Evolutionary conservation across 1,139 yeast genomes (phyloP).

Genomic region (Candida sp.): DNA sequence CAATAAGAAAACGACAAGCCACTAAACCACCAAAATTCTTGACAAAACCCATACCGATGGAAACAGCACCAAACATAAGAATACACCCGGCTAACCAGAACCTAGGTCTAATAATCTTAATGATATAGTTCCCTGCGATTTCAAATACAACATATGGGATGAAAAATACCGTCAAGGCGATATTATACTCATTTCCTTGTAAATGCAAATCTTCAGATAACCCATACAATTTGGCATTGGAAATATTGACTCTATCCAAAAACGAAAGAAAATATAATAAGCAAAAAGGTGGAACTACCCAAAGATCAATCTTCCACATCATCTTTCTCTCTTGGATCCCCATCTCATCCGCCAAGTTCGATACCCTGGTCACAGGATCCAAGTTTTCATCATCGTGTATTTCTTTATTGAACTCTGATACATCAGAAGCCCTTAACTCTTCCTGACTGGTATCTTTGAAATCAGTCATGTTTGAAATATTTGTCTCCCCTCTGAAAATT

Average conservation of each 20-base stretch:
- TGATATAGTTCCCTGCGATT: slow-evolving; percentile 59
- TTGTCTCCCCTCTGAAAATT: background rate
- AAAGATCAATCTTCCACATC: slow-evolving; percentile 61
- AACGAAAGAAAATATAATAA: slow-evolving; percentile 65
- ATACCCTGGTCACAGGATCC: slow-evolving; percentile 18
- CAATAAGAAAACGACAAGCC: slow-evolving; percentile 61
- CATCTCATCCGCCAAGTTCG: slow-evolving; percentile 24
- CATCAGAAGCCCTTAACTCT: background rate
- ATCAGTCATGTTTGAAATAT: background rate
- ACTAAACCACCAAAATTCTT: slow-evolving; percentile 55
- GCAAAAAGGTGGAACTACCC: slow-evolving; percentile 71
- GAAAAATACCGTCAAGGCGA: slow-evolving; percentile 64
- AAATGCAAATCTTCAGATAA: slow-evolving; percentile 49
- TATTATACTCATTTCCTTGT: slow-evolving; percentile 58
- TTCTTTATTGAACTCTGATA: background rate
- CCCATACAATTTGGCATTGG: slow-evolving; percentile 72
- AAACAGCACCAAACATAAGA: slow-evolving; percentile 57
- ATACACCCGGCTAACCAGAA: slow-evolving; percentile 58
- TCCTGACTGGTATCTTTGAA: background rate
- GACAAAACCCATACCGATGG: slow-evolving; percentile 66
- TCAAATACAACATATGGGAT: slow-evolving; percentile 71
- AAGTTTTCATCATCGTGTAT: background rate
- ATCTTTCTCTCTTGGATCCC: slow-evolving; percentile 43
- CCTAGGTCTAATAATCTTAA: slow-evolving; percentile 62
- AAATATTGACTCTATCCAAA: slow-evolving; percentile 70